A percentile compares a stretch with the other conserved stretches of the same genome.
Evolutionary conservation across 2,329 filamentous ascomycete genomes (phyloP).

Genomic region (Calonectria multiphialidica): DNA sequence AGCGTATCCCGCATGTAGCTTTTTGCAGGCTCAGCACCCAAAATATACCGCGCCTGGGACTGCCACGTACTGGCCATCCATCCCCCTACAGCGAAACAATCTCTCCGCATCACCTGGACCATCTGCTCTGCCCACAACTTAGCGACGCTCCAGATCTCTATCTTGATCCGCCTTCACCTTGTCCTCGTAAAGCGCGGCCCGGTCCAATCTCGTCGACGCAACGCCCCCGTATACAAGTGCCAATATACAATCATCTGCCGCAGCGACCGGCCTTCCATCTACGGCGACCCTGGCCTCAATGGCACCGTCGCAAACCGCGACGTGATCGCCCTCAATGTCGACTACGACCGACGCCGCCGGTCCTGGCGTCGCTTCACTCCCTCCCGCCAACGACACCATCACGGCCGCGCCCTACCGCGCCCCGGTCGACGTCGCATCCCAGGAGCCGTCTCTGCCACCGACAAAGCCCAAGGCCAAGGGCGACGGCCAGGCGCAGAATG

Average conservation of each 20-base stretch:
- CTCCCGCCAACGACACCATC: constrained; percentile 41
- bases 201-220: constrained; percentile 25
- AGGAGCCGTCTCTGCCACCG: constrained; percentile 30
- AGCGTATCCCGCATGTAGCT: constrained; percentile 7
- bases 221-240: constrained; percentile 16
- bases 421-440: constrained; percentile 52
- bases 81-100: constrained; percentile 35
- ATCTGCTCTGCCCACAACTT: constrained; percentile 3
- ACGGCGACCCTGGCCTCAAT: constrained; percentile 43
- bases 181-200: constrained; percentile 28
- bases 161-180: constrained; percentile 33
- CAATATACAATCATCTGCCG: constrained; percentile 21
- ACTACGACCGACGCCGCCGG: constrained; percentile 65
- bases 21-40: constrained; percentile 7
- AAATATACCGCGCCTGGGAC: constrained; percentile 27
- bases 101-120: constrained; percentile 43
- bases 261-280: constrained; percentile 29
- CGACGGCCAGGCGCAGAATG: constrained; percentile 42
- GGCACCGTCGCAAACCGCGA: constrained; percentile 52
- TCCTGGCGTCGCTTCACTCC: constrained; percentile 60
- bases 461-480: constrained; percentile 45
- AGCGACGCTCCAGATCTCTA: constrained; percentile 2
- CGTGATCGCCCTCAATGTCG: constrained; percentile 59
- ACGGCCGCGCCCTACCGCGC: constrained; percentile 39
- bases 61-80: neutral